Evolutionary conservation across 345 rosid species (phyloP).

Genomic region (Populus tremula): DNA sequence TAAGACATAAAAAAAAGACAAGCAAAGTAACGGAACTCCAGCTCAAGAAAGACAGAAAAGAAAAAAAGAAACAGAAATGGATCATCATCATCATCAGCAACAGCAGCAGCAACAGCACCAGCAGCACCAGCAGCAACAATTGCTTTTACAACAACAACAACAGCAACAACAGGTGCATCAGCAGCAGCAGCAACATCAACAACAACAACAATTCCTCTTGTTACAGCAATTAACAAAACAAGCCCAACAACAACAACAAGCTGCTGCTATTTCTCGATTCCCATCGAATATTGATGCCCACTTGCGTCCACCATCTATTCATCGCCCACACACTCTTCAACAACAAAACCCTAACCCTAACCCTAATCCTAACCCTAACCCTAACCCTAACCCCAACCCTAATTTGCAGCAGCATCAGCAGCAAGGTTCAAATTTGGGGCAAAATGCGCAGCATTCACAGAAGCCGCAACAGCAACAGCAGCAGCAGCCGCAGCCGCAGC

Average conservation of each 20-base stretch:
- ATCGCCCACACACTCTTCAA: constrained; percentile 38
- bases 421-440: constrained; percentile 31
- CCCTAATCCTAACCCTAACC: constrained; percentile 10
- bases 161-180: constrained; percentile 51
- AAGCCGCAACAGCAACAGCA: constrained; percentile 22
- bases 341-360: constrained; percentile 40
- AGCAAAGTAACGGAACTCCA: not conserved
- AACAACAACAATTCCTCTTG: constrained; percentile 61
- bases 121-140: constrained; percentile 25
- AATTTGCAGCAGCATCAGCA: constrained; percentile 17
- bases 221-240: constrained; percentile 57
- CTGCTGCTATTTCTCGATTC: constrained; percentile 82
- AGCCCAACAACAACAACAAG: constrained; percentile 65
- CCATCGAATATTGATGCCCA: constrained; percentile 91
- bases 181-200: constrained; percentile 50
- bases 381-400: constrained; percentile 29
- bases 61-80: constrained; percentile 5
- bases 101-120: constrained; percentile 13
- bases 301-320: constrained; percentile 56
- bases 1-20: too few species aligned
- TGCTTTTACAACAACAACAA: constrained; percentile 25
- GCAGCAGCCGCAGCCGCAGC: constrained; percentile 13
- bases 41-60: not conserved
- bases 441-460: constrained; percentile 22
- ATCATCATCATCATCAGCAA: constrained; percentile 37